Conservation (phyloP, 129 eudicot species). For the Chrysanthemum seticuspe region DNA sequence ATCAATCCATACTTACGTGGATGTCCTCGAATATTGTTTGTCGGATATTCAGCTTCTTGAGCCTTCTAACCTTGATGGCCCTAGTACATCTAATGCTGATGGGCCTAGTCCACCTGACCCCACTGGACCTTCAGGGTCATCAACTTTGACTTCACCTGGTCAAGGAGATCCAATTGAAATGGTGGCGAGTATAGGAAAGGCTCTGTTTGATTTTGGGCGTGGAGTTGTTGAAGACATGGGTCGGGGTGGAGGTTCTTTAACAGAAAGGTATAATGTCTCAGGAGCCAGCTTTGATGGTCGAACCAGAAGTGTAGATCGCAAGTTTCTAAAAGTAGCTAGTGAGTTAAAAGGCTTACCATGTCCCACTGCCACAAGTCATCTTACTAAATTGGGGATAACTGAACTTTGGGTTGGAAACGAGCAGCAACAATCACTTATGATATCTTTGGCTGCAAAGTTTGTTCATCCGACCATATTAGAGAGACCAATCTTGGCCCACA, state of each 20-base stretch:
- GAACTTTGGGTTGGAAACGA: constrained; percentile 90
- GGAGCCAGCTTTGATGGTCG: constrained; percentile 39
- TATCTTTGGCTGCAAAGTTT: constrained; percentile 68
- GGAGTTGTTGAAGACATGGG: constrained; percentile 99
- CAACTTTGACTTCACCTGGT: constrained; percentile 38
- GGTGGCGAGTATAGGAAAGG: constrained; percentile 85
- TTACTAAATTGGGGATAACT: constrained; percentile 54
- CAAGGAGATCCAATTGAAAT: constrained; percentile 93
- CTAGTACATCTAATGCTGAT: constrained; percentile 30
- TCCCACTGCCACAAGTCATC: constrained; percentile 72
- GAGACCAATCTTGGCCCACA: constrained; percentile 63
- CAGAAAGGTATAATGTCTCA: constrained; percentile 50
- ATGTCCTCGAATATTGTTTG: constrained; percentile 96
- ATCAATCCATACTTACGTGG: constrained; percentile 71
- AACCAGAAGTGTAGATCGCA: constrained; percentile 38
- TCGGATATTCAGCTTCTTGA: constrained; percentile 72
- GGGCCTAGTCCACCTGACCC: constrained; percentile 35
- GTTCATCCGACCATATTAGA: constrained; percentile 74
- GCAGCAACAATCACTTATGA: constrained; percentile 77
- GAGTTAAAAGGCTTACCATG: constrained; percentile 93
- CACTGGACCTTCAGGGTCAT: constrained; percentile 41
- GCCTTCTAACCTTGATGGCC: constrained; percentile 32
- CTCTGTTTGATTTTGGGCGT: constrained; percentile 91
- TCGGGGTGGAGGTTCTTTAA: constrained; percentile 56
- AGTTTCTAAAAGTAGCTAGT: constrained; percentile 44